These are phyloP conservation scores for Penicillium parvum DNA, from an alignment of 495 filamentous ascomycete species.

Conservation along the genomic window DNA sequence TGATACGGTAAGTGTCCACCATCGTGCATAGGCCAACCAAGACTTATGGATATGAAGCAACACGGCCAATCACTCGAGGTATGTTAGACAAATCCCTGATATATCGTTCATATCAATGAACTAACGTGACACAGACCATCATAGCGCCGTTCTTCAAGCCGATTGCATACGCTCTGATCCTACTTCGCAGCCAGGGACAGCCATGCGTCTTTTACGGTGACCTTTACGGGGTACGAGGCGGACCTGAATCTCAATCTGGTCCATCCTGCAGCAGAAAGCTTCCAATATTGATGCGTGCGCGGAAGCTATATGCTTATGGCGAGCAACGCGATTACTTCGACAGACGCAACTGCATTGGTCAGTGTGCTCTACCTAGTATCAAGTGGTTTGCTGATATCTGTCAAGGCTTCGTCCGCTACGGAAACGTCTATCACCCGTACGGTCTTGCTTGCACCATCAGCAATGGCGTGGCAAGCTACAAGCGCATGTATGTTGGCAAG, in stretches of 20 bases:
- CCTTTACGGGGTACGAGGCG: constrained; percentile 59
- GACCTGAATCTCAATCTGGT: constrained; percentile 30
- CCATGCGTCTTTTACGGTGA: constrained; percentile 75
- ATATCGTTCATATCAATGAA: neutral
- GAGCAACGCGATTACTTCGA: constrained; percentile 66
- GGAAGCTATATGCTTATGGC: constrained; percentile 68
- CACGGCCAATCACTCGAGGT: constrained; percentile 55
- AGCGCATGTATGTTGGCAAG: constrained; percentile 61
- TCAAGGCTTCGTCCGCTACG: constrained; percentile 55
- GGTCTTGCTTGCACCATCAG: constrained; percentile 59
- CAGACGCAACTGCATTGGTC: constrained; percentile 58
- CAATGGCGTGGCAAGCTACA: constrained; percentile 43
- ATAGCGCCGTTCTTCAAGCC: constrained; percentile 56
- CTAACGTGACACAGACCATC: constrained; percentile 29
- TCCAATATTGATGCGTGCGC: constrained; percentile 55
- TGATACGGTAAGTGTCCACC: constrained; percentile 34
- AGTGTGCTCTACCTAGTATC: constrained; percentile 1
- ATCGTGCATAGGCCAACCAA: neutral
- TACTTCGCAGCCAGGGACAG: constrained; percentile 62
- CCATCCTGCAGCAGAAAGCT: constrained; percentile 58
- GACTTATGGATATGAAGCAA: constrained; percentile 43
- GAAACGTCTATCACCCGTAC: constrained; percentile 45
- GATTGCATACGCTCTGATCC: constrained; percentile 59
- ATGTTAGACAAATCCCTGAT: neutral
- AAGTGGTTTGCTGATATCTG: neutral